A percentile compares a stretch with the other conserved stretches of the same genome.
Conservation (phyloP, 257 asterid genomes). For the Petrea volubilis region DNA sequence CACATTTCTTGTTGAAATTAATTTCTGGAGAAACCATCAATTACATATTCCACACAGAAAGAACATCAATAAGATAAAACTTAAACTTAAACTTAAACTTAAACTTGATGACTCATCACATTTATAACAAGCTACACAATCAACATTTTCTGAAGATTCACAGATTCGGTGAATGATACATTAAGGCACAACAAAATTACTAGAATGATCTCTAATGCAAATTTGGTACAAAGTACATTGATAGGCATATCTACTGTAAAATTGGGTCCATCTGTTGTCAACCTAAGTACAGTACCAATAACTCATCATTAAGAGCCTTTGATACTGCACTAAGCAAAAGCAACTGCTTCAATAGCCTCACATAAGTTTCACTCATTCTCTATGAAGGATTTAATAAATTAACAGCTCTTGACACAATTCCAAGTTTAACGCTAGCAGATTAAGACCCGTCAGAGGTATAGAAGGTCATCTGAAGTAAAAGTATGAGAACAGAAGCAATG, state of each 20-base stretch:
- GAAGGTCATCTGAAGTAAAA: neutral
- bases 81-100: neutral
- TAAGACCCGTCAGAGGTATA: neutral
- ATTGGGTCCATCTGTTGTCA: neutral
- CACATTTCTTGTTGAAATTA: neutral
- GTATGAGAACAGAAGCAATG: constrained; percentile 18
- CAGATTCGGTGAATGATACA: neutral
- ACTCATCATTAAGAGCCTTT: constrained; percentile 15
- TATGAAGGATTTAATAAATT: neutral
- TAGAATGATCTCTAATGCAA: neutral
- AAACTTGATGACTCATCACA: neutral
- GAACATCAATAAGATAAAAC: neutral
- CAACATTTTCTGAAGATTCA: neutral
- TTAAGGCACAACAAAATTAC: neutral
- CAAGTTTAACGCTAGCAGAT: constrained; percentile 17
- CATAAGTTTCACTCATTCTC: constrained; percentile 3
- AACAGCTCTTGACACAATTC: constrained; percentile 5
- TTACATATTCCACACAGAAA: neutral
- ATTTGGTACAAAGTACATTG: neutral
- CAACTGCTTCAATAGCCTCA: constrained; percentile 11
- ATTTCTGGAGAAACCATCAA: neutral
- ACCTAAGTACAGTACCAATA: neutral
- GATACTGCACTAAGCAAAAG: neutral
- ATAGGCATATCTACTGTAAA: neutral
- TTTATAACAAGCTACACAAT: neutral